Base-by-base conservation (phyloP, 306 rosid species). In the Prunus campanulata region DNA sequence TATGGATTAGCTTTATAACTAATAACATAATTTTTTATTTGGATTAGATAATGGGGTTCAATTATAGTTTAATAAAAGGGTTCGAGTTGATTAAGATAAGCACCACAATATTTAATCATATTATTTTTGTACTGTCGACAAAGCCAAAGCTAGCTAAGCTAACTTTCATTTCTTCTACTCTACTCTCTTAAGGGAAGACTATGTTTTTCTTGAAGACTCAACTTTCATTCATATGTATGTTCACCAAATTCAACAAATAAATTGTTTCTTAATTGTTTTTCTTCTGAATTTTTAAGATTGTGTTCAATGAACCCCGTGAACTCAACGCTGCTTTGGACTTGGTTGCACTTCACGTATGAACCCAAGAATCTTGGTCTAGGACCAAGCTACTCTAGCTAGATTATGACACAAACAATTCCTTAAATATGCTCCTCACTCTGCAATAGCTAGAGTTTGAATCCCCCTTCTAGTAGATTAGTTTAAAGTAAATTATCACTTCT, bases 11-110 rank as follows among this genome's bases (percentile, higher is more conserved):
- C 55, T 56, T 42, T 72, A 39, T 39, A 51, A 5, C 39, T 10
- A 25, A 35, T 60, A 16, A 12, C n/a, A 8, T 5, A 61, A 5
- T 71, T 32, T 32, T 71, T n/a, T 71, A 30, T 71, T 77, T 82
- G 82, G 84, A 83, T 85, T 88, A 82, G 81, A 49, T 85, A 89
- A 77, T 93, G 94, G 82, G 79, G 67, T 90, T 71, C 25, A 70
- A 83, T 85, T 89, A 85, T 90, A 85, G 74, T 88, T 86, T 84
- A 85, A 35, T 81, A 3, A 54, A 83, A 50, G 46, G 49, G 62
- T 60, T 56, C 27, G 32, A 54, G 24, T 77, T 65, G 75, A 86
- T 88, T 91, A 88, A 89, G 90, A 85, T 85, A 83, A 86, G 83
- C 79, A 86, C 83, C 72, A 8, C 68, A 49, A 49, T 66, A 56